Evolutionary conservation across 176 grass and related monocot genomes (phyloP), one percentile per base, ranked within the genome.

Genomic region (Cocos nucifera): DNA sequence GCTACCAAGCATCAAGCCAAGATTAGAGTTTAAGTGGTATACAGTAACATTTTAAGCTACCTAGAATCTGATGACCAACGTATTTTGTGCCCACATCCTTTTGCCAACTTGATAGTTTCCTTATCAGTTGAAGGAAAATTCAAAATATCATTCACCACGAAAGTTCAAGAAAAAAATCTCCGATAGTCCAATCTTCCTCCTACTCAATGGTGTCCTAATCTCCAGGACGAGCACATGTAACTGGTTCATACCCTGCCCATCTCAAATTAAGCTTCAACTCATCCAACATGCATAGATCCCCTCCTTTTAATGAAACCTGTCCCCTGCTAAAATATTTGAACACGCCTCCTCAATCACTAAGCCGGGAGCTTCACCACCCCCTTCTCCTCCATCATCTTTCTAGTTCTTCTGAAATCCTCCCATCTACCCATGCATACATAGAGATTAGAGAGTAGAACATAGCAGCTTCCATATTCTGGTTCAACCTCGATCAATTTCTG

Each of bases 261-360:
- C 5, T 72, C 66, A 86, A 59, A 75, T 78, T 82, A 63, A 53
- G 48, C 62, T 72, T 72, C 57, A 78, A 57, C 58, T 82, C 52
- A 62, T 71, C 75, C 64, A 75, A 67, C 70, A 86, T 82, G 9
- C 18, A 71, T 86, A 78, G 49, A 86, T 86, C 59, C 15, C 22
- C 25, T 6, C 17, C 53, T 78, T 73, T 62, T 0, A 15, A 62
- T 82, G 79, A 61, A 71, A 28, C 29, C 71, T 67, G 66, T 86
- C 78, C 62, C 74, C 70, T 63, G 51, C 77, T 23, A 49, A 72
- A 86, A 86, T 17, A 70, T 65, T 75, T 87, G 79, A 17, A 82
- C 57, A 60, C 0, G 50, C 75, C 44, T 78, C 6, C 58, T 87
- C 71, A 26, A 79, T 87, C 84, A 56, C 79, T 79, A 79, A 76